Base-by-base conservation (phyloP, 768 basidiomycete species). In the Mycena galericulata region DNA sequence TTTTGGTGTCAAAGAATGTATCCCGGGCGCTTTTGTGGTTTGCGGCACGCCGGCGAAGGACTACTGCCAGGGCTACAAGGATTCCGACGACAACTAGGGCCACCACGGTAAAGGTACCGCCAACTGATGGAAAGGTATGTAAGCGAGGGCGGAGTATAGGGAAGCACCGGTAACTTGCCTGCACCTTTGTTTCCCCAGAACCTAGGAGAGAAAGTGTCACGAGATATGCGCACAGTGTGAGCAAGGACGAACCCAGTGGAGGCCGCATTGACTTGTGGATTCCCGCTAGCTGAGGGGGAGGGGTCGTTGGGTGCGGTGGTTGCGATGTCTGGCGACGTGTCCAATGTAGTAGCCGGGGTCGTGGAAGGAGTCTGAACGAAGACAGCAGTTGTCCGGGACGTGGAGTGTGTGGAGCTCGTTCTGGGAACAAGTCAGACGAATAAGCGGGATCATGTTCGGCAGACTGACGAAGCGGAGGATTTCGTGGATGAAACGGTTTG, bases 401-500 rank as follows among this genome's bases (percentile, higher is more conserved):
- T 40, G 3, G 62, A 64, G n/a, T 9, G 4, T 14, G 24, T 26
- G 7, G 55, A 58, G 47, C n/a, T 22, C 32, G 50, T 59, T 14
- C 57, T 69, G 20, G 18, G 2, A 9, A 30, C 49, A 26, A 24
- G 24, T 60, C 24, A 64, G 51, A n/a, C 22, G 11, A 17, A 47
- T 3, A 15, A 15, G 18, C 12, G 7, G 26, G 5, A 20, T 41
- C 1, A 26, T 46, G 26, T 7, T 22, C 41, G 20, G 24, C 17
- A n/a, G 34, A 65, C 92, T 92, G 36, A 90, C 68, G 53, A 92
- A 84, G 82, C 97, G 80, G 73, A 95, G 86, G 64, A 89, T 90
- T 74, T 97, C 81, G 70, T 86, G 72, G 64, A 80, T 78, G 68
- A 87, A 82, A 69, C 81, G 80, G 68, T 82, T 77, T 74, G 83